These are phyloP conservation scores for Calonectria honghensis DNA, from an alignment of 2,329 filamentous ascomycete genomes.

Conservation along the genomic window DNA sequence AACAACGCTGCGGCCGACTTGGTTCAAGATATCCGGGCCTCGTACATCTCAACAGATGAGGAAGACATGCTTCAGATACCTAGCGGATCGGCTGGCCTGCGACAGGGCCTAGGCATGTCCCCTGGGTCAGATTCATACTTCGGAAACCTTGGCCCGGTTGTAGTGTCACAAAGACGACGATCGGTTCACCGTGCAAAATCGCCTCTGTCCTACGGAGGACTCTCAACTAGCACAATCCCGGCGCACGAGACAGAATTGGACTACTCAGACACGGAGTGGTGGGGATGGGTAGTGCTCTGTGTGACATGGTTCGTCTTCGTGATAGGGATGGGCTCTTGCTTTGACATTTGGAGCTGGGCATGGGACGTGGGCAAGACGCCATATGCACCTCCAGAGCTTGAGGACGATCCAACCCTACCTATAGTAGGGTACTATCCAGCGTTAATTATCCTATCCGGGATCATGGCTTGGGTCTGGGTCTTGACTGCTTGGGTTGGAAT, in stretches of 20 bases:
- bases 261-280: conserved; percentile 96
- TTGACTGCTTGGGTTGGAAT: conserved; percentile 98
- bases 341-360: conserved; percentile 98
- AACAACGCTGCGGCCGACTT: conserved; percentile 33
- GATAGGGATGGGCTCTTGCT: conserved; percentile 94
- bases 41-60: conserved; percentile 82
- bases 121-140: conserved; percentile 81
- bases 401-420: conserved; percentile 94
- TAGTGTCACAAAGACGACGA: conserved; percentile 64
- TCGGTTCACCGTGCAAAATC: conserved; percentile 75
- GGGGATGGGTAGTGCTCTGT: conserved; percentile 95
- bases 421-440: conserved; percentile 98
- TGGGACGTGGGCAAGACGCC: conserved; percentile 99
- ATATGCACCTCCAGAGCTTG: conserved; percentile 94
- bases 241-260: conserved; percentile 81
- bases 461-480: conserved; percentile 99
- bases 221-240: conserved; percentile 69
- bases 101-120: conserved; percentile 67
- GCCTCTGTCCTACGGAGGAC: conserved; percentile 73
- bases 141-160: conserved; percentile 62
- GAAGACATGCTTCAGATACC: conserved; percentile 84
- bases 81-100: conserved; percentile 65
- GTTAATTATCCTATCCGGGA: conserved; percentile 91
- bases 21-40: conserved; percentile 49
- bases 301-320: conserved; percentile 98